These are phyloP conservation scores for Hypoxylon perforatum DNA, from an alignment of 495 filamentous ascomycete species.

Conservation along the genomic window DNA sequence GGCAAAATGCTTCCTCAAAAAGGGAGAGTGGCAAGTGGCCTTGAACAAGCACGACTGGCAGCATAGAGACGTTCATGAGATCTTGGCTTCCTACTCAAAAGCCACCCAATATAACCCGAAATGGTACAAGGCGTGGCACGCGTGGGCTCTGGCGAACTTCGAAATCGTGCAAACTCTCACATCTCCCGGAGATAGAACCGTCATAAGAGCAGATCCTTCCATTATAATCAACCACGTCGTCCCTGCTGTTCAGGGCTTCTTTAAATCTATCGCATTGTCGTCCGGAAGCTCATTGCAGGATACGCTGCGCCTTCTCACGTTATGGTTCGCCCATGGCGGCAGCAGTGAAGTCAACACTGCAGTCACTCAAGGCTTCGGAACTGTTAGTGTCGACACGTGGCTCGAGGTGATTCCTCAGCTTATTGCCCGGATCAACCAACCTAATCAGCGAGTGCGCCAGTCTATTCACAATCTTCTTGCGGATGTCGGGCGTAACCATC, in stretches of 20 bases:
- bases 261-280: conserved; percentile 92
- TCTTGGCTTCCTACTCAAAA: conserved; percentile 85
- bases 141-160: conserved; percentile 99
- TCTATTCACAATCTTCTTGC: conserved; percentile 90
- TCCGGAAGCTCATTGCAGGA: conserved; percentile 94
- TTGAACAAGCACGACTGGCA: conserved; percentile 88
- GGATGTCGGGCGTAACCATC: conserved; percentile 92
- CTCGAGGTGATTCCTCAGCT: conserved; percentile 97
- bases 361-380: conserved; percentile 88
- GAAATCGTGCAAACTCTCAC: conserved; percentile 89
- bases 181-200: conserved; percentile 68
- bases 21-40: conserved; percentile 93
- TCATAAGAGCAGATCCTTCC: conserved; percentile 64
- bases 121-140: conserved; percentile 99
- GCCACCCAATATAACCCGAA: conserved; percentile 91
- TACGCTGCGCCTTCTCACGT: conserved; percentile 87
- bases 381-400: conserved; percentile 97
- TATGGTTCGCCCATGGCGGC: conserved; percentile 96
- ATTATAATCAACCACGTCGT: conserved; percentile 89
- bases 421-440: conserved; percentile 96
- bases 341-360: conserved; percentile 85
- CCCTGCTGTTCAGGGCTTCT: conserved; percentile 92
- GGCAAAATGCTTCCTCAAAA: conserved; percentile 92
- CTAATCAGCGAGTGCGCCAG: conserved; percentile 82
- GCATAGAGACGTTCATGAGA: conserved; percentile 76